phyloP scores from a whole-genome alignment of 495 filamentous ascomycete species.

The Neurospora sp. region DNA sequence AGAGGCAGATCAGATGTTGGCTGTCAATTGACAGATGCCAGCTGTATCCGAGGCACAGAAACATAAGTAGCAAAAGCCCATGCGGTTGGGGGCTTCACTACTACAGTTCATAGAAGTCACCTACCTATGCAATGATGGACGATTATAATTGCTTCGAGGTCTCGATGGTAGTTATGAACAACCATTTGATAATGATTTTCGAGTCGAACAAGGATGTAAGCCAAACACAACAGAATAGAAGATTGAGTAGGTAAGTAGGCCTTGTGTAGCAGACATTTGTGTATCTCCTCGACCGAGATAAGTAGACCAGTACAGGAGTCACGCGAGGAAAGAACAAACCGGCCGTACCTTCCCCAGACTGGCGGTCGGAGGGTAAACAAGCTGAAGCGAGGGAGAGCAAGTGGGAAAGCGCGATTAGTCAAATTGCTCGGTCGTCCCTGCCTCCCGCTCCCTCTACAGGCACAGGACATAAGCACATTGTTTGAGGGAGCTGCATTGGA shows the following conservation, averaged over 20 bases:
- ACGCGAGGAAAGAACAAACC: not conserved
- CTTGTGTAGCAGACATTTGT: too few relatives aligned
- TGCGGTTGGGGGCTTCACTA: not conserved
- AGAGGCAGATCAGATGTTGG: not conserved
- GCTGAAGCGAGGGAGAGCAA: not conserved
- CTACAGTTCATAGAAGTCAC: not conserved
- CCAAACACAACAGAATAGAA: too few relatives aligned
- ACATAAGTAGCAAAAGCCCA: not conserved
- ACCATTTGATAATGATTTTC: too few relatives aligned
- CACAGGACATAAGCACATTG: not conserved
- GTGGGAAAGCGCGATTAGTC: not conserved
- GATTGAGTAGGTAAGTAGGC: too few relatives aligned
- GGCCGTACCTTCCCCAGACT: not conserved
- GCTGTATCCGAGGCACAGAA: not conserved
- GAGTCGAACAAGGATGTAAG: too few relatives aligned
- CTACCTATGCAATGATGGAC: too few relatives aligned
- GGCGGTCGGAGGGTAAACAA: not conserved
- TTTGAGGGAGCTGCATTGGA: not conserved
- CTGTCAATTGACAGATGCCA: not conserved
- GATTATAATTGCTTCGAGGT: too few relatives aligned
- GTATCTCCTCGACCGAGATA: not conserved
- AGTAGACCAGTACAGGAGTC: not conserved
- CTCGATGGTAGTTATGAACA: too few relatives aligned
- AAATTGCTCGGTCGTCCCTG: not conserved
- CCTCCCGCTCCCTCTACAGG: not conserved